Evolutionary conservation across 129 eudicot species (phyloP).

Genomic region (Helichrysum umbraculigerum): DNA sequence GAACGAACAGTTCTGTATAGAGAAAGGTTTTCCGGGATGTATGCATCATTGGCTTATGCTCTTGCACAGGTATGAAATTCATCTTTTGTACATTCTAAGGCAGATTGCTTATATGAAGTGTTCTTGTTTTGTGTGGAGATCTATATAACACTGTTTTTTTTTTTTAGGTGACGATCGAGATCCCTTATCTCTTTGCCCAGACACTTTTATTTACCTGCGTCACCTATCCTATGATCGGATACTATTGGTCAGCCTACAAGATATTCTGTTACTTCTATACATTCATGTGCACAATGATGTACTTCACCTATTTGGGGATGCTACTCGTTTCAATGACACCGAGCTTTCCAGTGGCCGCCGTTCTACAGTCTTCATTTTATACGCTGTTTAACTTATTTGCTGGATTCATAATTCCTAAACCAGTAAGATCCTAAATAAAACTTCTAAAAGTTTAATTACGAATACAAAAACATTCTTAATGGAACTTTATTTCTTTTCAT

Average conservation of each 20-base stretch:
- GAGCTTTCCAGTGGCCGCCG: conserved; percentile 56
- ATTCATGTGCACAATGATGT: conserved; percentile 55
- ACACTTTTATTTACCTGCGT: conserved; percentile 46
- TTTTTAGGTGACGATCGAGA: conserved; percentile 56
- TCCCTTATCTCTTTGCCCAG: conserved; percentile 54
- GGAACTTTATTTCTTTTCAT: background rate
- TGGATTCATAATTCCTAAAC: conserved; percentile 63
- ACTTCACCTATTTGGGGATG: conserved; percentile 70
- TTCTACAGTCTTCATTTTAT: conserved; percentile 43
- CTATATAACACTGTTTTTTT: background rate
- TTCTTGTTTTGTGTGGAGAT: background rate
- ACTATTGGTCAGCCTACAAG: conserved; percentile 55
- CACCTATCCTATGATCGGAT: conserved; percentile 71
- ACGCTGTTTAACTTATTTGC: conserved; percentile 47
- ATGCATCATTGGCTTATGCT: conserved; percentile 16
- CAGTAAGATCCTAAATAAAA: conserved; percentile 39
- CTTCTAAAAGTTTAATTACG: background rate
- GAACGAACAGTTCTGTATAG: conserved; percentile 16
- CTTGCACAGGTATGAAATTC: conserved; percentile 5
- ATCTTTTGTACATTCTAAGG: background rate
- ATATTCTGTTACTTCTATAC: conserved; percentile 58
- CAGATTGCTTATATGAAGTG: background rate
- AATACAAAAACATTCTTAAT: background rate
- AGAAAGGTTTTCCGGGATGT: conserved; percentile 19
- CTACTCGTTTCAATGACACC: conserved; percentile 63